phyloP scores from a whole-genome alignment of 2,329 filamentous ascomycete genomes.

The Aspergillus sp. region DNA sequence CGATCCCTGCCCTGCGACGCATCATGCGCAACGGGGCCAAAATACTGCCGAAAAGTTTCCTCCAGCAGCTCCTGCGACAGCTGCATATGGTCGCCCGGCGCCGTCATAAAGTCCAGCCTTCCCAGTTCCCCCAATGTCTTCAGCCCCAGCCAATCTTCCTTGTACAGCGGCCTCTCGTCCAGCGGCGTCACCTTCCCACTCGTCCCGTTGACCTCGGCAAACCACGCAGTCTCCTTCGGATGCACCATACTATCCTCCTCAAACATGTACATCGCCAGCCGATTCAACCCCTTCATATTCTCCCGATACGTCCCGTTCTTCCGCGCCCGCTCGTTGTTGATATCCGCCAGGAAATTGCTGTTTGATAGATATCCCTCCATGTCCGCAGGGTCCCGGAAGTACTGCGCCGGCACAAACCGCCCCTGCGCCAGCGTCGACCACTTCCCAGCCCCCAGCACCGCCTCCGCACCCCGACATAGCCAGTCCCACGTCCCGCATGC shows the following conservation, averaged over 20 bases:
- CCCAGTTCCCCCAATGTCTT: slow-evolving; percentile 68
- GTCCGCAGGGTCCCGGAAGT: slow-evolving; percentile 67
- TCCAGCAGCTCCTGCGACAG: slow-evolving; percentile 58
- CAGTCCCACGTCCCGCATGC: slow-evolving; percentile 62
- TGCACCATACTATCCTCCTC: slow-evolving; percentile 75
- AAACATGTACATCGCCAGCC: slow-evolving; percentile 85
- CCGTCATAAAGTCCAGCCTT: slow-evolving; percentile 63
- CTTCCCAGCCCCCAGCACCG: slow-evolving; percentile 66
- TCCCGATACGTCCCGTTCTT: slow-evolving; percentile 69
- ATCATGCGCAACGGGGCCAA: slow-evolving; percentile 27
- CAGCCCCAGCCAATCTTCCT: slow-evolving; percentile 88
- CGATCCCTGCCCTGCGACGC: too few species aligned
- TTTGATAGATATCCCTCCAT: slow-evolving; percentile 64
- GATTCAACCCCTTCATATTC: slow-evolving; percentile 60
- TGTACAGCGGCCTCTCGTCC: slow-evolving; percentile 63
- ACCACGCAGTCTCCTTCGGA: slow-evolving; percentile 86
- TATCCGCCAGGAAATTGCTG: slow-evolving; percentile 85
- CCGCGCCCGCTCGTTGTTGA: slow-evolving; percentile 76
- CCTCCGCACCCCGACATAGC: slow-evolving; percentile 72
- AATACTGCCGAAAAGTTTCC: slow-evolving; percentile 51
- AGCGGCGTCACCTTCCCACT: slow-evolving; percentile 54
- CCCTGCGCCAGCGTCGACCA: slow-evolving; percentile 72
- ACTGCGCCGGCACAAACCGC: slow-evolving; percentile 83
- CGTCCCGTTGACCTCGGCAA: slow-evolving; percentile 71
- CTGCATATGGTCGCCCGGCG: slow-evolving; percentile 75